Evolutionary conservation across 495 filamentous ascomycete genomes (phyloP).

Genomic region (Penicillium soppii): DNA sequence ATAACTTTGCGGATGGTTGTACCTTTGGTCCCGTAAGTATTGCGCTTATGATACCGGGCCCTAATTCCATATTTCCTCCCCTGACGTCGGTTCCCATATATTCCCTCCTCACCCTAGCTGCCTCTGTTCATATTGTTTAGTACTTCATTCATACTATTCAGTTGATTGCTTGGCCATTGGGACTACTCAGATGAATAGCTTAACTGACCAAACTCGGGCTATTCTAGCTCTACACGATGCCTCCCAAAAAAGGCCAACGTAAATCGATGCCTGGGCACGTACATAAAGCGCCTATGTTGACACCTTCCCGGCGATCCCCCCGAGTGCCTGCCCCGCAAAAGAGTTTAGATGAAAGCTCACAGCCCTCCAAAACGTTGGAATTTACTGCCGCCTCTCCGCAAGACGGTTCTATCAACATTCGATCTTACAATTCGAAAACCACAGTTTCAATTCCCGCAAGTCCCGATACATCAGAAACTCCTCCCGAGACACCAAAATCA

Average conservation of each 20-base stretch:
- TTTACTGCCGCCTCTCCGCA: slow-evolving; percentile 8
- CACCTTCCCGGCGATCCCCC: slow-evolving; percentile 23
- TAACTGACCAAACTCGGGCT: slow-evolving; percentile 6
- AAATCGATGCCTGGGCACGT: slow-evolving; percentile 22
- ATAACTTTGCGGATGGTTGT: slow-evolving; percentile 2
- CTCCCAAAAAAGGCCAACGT: slow-evolving; percentile 23
- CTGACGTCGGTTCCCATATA: slow-evolving; percentile 17
- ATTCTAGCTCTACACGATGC: slow-evolving; percentile 20
- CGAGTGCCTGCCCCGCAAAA: slow-evolving; percentile 13
- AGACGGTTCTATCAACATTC: slow-evolving; percentile 14
- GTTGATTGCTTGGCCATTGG: neutral
- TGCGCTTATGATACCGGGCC: slow-evolving; percentile 5
- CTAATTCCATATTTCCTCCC: slow-evolving; percentile 23
- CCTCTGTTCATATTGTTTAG: neutral
- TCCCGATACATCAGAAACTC: neutral
- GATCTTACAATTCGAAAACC: slow-evolving; percentile 14
- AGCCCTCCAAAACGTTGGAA: slow-evolving; percentile 7
- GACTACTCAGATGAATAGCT: slow-evolving; percentile 9
- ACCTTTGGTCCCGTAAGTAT: slow-evolving; percentile 15
- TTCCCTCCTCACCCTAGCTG: neutral
- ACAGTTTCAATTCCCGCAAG: slow-evolving; percentile 4
- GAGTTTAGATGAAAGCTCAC: neutral
- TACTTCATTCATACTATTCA: neutral
- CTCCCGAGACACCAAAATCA: slow-evolving; percentile 14
- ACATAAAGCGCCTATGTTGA: slow-evolving; percentile 11